These are phyloP conservation scores for Trichothecium sympodiale DNA, from an alignment of 2,329 filamentous ascomycete species.

Conservation along the genomic window DNA sequence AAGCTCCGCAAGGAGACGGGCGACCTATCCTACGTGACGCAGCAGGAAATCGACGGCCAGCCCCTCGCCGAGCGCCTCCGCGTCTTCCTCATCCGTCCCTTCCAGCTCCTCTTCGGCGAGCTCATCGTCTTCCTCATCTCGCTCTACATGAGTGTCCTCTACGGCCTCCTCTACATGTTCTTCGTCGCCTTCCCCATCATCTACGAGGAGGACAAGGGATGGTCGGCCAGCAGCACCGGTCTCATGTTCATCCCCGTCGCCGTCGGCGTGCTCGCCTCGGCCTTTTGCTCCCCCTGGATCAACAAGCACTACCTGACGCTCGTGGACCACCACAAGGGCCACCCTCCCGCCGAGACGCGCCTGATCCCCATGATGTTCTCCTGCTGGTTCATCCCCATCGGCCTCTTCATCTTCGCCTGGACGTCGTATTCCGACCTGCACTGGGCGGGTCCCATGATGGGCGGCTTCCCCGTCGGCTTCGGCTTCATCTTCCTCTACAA, in stretches of 20 bases:
- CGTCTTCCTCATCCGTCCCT: constrained; percentile 70
- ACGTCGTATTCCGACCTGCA: constrained; percentile 51
- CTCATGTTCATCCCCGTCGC: constrained; percentile 82
- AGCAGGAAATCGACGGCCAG: constrained; percentile 66
- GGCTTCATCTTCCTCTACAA: constrained; percentile 81
- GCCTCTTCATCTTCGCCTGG: constrained; percentile 49
- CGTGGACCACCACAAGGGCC: constrained; percentile 51
- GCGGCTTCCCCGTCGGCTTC: constrained; percentile 62
- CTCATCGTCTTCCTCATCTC: constrained; percentile 77
- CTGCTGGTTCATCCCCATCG: constrained; percentile 59
- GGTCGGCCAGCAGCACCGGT: constrained; percentile 60
- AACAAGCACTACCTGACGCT: constrained; percentile 71
- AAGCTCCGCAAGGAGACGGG: constrained; percentile 62
- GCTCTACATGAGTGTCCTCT: constrained; percentile 76
- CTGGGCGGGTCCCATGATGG: constrained; percentile 64
- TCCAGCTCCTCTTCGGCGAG: constrained; percentile 76
- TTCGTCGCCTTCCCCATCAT: constrained; percentile 61
- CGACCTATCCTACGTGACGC: constrained; percentile 59
- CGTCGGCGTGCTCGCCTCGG: constrained; percentile 59
- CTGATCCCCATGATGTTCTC: constrained; percentile 74
- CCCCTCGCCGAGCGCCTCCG: constrained; percentile 56
- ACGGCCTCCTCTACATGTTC: constrained; percentile 67
- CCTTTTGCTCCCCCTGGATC: constrained; percentile 57
- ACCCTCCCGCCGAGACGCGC: constrained; percentile 65
- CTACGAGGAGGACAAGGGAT: constrained; percentile 72